Base-by-base conservation (phyloP, 2,329 filamentous ascomycete species). In the Aspergillus aculeatinus region DNA sequence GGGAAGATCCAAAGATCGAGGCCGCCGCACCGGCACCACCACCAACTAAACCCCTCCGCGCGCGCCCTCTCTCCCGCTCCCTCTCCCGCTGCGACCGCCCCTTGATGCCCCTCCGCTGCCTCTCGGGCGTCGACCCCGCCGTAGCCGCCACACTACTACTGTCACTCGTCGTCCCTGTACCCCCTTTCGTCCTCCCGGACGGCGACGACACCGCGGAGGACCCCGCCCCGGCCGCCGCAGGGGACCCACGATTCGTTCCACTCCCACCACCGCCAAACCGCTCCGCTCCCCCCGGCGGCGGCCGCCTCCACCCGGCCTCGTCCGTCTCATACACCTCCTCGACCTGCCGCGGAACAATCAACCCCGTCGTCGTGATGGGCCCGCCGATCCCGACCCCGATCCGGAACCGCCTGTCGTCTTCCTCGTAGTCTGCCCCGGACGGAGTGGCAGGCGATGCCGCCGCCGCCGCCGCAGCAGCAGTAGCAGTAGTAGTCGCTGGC, bases 281-380 rank as follows among this genome's bases (percentile, higher is more conserved):
- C 27, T 29, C 27, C 23, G 33, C 14, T 39, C 52, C 48, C 23
- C 52, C 48, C 27, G 14, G 35, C 11, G 51, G 33, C 3, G 66
- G 61, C 35, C 59, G 51, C 21, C 61, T 59, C 68, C 68, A 70
- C 21, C 68, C 67, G 42, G 53, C 60, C 61, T 70, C 68, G 35
- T 66, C 68, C 10, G 52, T 62, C 48, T 68, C 68, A 47, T 60
- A 58, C 9, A 69, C 67, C 58, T 70, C 68, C 5, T 68, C 62
- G 3, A 70, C 55, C 1, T 51, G 52, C 29, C 65, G 55, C 6
- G 62, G 63, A 25, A 67, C 66, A n/a, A 51, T 57, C 53, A 60
- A 48, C 19, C 61, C 50, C 19, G 39, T 25, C 16, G 51, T 48
- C 9, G 33, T 35, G 33, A 35, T 35, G 11, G 33, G 33, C 5